Conservation (phyloP, 805 yeast species). For the Candida arabinofermentans region DNA sequence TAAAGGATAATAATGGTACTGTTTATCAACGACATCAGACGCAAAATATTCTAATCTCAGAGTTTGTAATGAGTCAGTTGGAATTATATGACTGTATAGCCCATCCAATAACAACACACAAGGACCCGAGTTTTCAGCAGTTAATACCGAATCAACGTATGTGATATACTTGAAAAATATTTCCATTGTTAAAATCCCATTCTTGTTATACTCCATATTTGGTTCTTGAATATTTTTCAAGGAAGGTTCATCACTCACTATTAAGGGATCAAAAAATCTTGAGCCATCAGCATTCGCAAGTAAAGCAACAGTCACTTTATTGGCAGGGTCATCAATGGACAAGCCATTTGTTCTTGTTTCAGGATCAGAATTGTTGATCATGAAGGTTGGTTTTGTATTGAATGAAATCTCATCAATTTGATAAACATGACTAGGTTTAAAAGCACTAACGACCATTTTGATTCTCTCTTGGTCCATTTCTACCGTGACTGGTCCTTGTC, state of each 20-base stretch:
- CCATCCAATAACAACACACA: conserved; percentile 31
- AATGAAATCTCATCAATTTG: conserved; percentile 35
- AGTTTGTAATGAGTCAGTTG: conserved; percentile 25
- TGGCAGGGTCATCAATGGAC: conserved; percentile 12
- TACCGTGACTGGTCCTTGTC: conserved; percentile 13
- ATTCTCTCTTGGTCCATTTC: conserved; percentile 25
- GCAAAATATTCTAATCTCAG: conserved; percentile 30
- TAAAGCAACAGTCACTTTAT: conserved; percentile 24
- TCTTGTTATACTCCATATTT: conserved; percentile 20
- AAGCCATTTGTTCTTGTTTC: conserved; percentile 5
- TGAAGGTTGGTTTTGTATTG: conserved; percentile 18
- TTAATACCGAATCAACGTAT: conserved; percentile 13
- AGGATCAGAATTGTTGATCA: conserved; percentile 10
- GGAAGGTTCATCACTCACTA: conserved; percentile 20
- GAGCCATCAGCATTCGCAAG: conserved; percentile 29
- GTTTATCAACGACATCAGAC: conserved; percentile 12
- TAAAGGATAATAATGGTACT: conserved; percentile 27
- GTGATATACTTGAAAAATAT: conserved; percentile 23
- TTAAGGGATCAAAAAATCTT: conserved; percentile 24
- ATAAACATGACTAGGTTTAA: conserved; percentile 26
- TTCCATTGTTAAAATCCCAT: conserved; percentile 24
- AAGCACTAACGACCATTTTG: conserved; percentile 11
- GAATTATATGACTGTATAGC: conserved; percentile 34
- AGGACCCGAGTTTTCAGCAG: conserved; percentile 13
- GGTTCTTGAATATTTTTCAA: conserved; percentile 7